Percentiles rank a stretch among this genome's conserved stretches.
Conservation (phyloP, 495 filamentous ascomycete species). For the Aspergillus nidulans region DNA sequence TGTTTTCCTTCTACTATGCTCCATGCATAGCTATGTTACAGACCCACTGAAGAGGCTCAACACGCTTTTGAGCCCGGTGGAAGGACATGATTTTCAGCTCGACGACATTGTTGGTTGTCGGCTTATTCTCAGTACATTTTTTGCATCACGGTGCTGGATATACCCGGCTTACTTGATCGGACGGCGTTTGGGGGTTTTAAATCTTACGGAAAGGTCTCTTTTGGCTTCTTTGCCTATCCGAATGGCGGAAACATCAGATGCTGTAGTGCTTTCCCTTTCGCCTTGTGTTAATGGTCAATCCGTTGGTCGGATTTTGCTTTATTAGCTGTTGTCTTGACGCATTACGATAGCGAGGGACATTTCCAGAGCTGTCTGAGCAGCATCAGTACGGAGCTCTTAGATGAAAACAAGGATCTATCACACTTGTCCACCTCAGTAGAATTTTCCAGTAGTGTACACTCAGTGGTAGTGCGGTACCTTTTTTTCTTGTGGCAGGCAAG, state of each 20-base stretch:
- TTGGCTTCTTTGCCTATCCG: conserved; percentile 3
- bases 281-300: conserved; percentile 9
- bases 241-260: conserved; percentile 2
- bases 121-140: conserved; percentile 42
- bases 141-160: conserved; percentile 54
- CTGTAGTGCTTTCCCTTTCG: conserved; percentile 12
- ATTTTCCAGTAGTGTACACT: neutral
- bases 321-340: conserved; percentile 1
- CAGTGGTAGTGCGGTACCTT: neutral
- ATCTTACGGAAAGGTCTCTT: conserved; percentile 26
- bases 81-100: conserved; percentile 13
- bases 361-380: conserved; percentile 4
- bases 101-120: conserved; percentile 18
- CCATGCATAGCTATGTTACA: conserved; percentile 16
- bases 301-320: conserved; percentile 1
- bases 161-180: conserved; percentile 49
- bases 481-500: neutral
- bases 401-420: conserved; percentile 10
- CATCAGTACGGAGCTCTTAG: conserved; percentile 5
- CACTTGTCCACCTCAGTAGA: neutral
- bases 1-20: conserved; percentile 12
- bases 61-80: neutral
- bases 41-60: conserved; percentile 8
- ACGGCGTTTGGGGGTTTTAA: conserved; percentile 40
- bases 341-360: conserved; percentile 6